Base-by-base conservation (phyloP, 495 filamentous ascomycete genomes). In the Aspergillus kassunensis region DNA sequence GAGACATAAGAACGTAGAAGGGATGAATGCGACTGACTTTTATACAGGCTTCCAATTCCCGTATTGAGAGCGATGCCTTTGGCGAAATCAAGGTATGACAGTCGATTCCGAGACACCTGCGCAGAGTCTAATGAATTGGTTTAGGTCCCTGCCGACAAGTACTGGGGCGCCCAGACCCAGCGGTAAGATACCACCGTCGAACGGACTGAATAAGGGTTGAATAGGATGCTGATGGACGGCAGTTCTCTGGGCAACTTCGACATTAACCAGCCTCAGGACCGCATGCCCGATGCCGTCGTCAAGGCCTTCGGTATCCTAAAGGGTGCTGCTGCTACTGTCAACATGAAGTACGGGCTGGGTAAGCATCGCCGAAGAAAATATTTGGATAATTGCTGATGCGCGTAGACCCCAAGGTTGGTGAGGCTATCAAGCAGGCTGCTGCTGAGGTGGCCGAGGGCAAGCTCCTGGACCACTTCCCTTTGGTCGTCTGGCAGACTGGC, bases 131-230 rank as follows among this genome's bases (percentile, higher is more conserved):
- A 71, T 37, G 21, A 19, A 42, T 45, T 29, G 20, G 44, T 35
- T 23, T 77, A 90, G 76, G 95, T 98, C 53, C 80, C 88, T 35
- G 80, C 83, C 46, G 90, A 93, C 84, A 95, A 88, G 78, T 98
- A 98, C 80, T 98, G 95, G 93, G 93, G 93, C 66, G 93, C 93
- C 42, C 93, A 98, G 75, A 98, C 93, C 54, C 88, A 98, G 80
- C 84, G 93, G 71, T 82, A 79, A 65, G 77, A 27, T 9, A 27
- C 49, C 16, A 19, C n/a, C 24, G 6, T 31, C 42, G 11, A n/a
- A 25, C 33, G 25, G 13, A 20, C 29, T 27, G 19, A 23, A 6
- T 24, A 15, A 6, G 25, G n/a, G 39, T 27, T 36, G 18, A 35
- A 29, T 16, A 20, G 34, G 37, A 56, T 56, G 33, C 55, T 64